Base-by-base conservation (phyloP, 345 rosid genomes). In the Eucalyptus decipiens region DNA sequence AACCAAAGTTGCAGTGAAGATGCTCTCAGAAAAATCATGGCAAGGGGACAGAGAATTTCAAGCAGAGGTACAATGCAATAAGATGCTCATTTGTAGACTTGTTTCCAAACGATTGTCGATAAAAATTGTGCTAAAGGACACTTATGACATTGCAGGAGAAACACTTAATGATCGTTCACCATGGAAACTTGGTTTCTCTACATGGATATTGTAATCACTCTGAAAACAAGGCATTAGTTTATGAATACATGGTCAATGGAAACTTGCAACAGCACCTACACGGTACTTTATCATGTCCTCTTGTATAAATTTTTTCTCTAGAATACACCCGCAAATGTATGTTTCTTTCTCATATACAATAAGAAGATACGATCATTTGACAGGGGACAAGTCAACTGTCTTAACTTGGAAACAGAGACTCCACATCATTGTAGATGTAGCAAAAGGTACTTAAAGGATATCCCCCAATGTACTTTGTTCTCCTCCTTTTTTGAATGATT, bases 361-460 rank as follows among this genome's bases (percentile, higher is more conserved):
- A 23, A 56, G 6, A 56, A 4, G 1, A 56, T 24, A 56, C 1
- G 6, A 13, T 24, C 9, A 24, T 56, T 56, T 24, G 14, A 56
- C 2, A 56, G 30, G 6, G 62, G 62, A 56, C 6, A 56, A 56
- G 1, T 2, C 10, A 30, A 80, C 54, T 50, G 62, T 11, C 69
- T 24, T 87, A 37, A 47, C 58, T 32, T 89, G 89, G 91, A 69
- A 26, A 17, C 89, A 86, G 11, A 91, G 93, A 80, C 94, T 92
- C 5, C 91, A 91, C 24, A 91, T 94, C 58, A 93, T 94, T 16
- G 88, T 93, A 14, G 94, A 93, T 85, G 91, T 92, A 54, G 94
- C 93, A 6, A 90, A 90, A 90, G 95, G 94, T 90, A 26, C 37
- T 28, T 30, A 4, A 54, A 54, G 26, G 26, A 21, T 21, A 54